Evolutionary conservation across 208 protist species (phyloP), one percentile per base, ranked within the genome.

Genomic region (Tritrichomonas foetus): DNA sequence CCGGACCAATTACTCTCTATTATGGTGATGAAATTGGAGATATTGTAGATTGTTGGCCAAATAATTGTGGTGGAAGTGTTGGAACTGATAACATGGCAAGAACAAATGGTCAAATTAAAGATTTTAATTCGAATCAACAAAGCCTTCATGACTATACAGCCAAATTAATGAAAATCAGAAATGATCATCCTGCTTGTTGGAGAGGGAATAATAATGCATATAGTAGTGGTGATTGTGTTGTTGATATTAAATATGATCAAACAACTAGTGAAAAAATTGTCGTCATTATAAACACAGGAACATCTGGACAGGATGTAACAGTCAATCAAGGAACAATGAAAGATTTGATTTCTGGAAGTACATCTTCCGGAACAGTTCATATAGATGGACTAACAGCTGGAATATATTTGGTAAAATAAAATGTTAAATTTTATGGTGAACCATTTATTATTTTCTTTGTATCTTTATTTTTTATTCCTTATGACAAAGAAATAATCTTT

Each of bases 11-110:
- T 3, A 89, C 78, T 20, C 53, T 89, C 16, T 89, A 89, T 36
- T 89, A 89, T 16, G 78, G 78, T 39, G 78, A 89, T 57, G 78
- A 89, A 57, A 20, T 53, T 89, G 78, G 78, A n/a, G 78, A 89
- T 27, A 89, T 89, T 20, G 78, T 36, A 39, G 78, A 89, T 0
- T 89, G 78, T 47, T 89, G 78, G 78, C 64, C 53, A 61, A 61
- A 61, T n/a, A n/a, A n/a, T 16, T 89, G 78, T 36, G 78, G 78
- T 39, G 13, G 13, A 16, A 89, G 0, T 20, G 22, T 36, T 55
- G 41, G 0, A 53, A 2, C 22, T 39, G 78, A 89, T 57, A 89
- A 89, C 16, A 33, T 89, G 2, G 78, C 47, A 55, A 89, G 78
- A 39, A 57, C 78, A 39, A 27, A 89, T 89, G 78, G 78, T 8